phyloP scores from a whole-genome alignment of 2,329 filamentous ascomycete genomes.

The Ophiostoma quercus region DNA sequence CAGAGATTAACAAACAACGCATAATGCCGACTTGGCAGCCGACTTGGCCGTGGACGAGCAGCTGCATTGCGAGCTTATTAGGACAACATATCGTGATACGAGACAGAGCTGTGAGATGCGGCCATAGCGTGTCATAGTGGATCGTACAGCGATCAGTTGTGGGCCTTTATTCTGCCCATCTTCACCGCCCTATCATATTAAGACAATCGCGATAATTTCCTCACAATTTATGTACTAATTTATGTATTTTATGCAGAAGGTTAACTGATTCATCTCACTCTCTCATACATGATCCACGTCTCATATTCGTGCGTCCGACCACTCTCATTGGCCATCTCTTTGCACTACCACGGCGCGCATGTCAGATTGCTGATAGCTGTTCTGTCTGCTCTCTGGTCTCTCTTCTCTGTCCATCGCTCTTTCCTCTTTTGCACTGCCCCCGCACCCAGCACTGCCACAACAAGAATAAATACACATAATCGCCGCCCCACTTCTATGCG shows the following conservation, averaged over 20 bases:
- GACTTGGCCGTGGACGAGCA: background rate
- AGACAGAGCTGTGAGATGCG: background rate
- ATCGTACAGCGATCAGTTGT: background rate
- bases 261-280: background rate
- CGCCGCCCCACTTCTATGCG: constrained; percentile 24
- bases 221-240: background rate
- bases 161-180: background rate
- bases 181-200: background rate
- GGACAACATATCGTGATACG: background rate
- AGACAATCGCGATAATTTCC: background rate
- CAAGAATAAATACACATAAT: background rate
- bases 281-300: background rate
- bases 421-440: constrained; percentile 8
- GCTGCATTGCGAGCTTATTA: background rate
- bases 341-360: constrained; percentile 3
- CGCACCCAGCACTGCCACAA: constrained; percentile 10
- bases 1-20: background rate
- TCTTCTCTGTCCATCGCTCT: background rate
- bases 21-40: background rate
- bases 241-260: background rate
- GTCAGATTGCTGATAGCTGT: background rate
- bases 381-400: background rate
- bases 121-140: background rate
- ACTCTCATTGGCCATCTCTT: background rate
- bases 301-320: background rate